phyloP scores from a whole-genome alignment of 108 stramenopile genomes.

The Epithemia pelagica region DNA sequence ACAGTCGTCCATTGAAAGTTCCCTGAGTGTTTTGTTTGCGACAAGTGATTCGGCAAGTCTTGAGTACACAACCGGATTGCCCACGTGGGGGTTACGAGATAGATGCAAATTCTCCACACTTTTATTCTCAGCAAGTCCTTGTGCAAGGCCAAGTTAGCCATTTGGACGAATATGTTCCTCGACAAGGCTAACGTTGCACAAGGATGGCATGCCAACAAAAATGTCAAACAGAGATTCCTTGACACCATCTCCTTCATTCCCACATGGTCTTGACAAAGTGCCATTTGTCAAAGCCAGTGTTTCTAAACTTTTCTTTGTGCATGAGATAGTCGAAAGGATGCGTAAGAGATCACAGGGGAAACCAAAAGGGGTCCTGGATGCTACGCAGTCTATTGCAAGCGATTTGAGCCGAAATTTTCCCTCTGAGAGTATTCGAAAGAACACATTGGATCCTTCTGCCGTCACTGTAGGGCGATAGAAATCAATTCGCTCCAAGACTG shows the following conservation, averaged over 20 bases:
- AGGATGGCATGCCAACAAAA: neutral
- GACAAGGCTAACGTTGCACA: neutral
- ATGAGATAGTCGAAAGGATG: neutral
- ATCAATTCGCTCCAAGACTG: neutral
- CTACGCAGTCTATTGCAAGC: neutral
- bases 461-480: neutral
- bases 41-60: neutral
- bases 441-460: neutral
- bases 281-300: neutral
- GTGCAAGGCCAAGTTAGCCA: neutral
- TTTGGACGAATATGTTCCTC: neutral
- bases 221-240: neutral
- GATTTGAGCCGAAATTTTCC: neutral
- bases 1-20: neutral
- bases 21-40: neutral
- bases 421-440: neutral
- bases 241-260: neutral
- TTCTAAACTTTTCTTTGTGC: neutral
- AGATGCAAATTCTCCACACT: neutral
- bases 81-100: neutral
- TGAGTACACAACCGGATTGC: neutral
- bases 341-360: neutral
- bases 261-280: neutral
- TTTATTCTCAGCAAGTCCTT: neutral
- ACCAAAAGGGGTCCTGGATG: neutral